Base-by-base conservation (phyloP, 1,284 basidiomycete genomes). In the Gomphus bonarii region DNA sequence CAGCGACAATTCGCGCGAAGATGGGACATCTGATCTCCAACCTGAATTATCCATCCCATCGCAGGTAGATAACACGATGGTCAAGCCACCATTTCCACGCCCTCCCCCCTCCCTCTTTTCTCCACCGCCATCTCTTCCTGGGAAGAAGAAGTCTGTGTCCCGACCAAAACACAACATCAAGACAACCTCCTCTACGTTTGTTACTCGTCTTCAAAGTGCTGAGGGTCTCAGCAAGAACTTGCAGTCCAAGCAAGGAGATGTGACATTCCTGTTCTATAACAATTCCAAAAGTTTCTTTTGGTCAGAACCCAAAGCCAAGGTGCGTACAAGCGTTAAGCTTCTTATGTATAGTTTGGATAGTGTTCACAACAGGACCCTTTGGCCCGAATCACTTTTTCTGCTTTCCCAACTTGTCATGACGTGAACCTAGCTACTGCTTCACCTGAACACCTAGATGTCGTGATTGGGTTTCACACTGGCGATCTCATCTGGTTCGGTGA, bases 391-490 rank as follows among this genome's bases (percentile, higher is more conserved):
- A 86, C 84, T 28, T 98, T 98, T 70, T 82, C 87, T 50, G 81
- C 85, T 8, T 81, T 85, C 61, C 91, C 91, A 7, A 95, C 93
- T 0, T 95, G 92, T 64, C 91, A 97, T 68, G 89, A 87, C 64
- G 82, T 97, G 51, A 97, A 97, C 64, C 72, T 78, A 14, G 71
- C 81, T 8, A 97, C 92, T 1, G 82, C 86, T 9, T 83, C 81
- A 10, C 74, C 84, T 4, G 87, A 91, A 54, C 80, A 84, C 47
- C 73, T 98, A 42, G 97, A 99, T 67, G 77, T 97, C 11, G 79
- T 98, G 57, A 87, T 99, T 63, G 95, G 95, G 2, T 98, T 99
- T 67, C 79, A 77, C 61, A 88, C 91, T 0, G 95, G 95, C 14
- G 95, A 99, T 70, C 75, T 99, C 25, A 73, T 99, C 53, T 97